Evolutionary conservation across 1,139 yeast species (phyloP), one percentile per base, ranked within the genome.

Genomic region (Yamadazyma mexicana): DNA sequence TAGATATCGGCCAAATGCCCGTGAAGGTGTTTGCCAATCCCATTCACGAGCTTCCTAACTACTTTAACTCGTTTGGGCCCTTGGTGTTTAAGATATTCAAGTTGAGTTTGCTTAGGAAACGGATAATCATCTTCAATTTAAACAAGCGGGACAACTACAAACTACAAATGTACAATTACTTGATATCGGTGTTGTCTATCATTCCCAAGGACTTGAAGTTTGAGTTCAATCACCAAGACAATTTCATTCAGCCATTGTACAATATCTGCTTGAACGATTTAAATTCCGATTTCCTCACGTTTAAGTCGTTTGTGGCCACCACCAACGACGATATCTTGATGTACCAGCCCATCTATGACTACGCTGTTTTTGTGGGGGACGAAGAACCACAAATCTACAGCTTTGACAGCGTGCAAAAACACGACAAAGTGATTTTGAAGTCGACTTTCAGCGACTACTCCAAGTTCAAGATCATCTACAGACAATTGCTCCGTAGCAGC

Each of bases 301-400:
- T 34, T 27, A 54, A 10, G 38, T 53, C 35, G 35, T 55, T 5
- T 47, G 56, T 24, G 31, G 92, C 85, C 1, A 73, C 80, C 14
- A 83, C 95, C 1, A 78, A 84, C 38, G 96, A 87, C 56, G 85
- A 81, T 43, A 78, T 87, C 17, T 56, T 86, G 35, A 62, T 79
- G 51, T 79, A 73, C 44, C 83, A 80, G 48, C 71, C 73, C 12
- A 50, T 82, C 2, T 86, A 76, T 55, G 94, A 86, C 44, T 47
- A 59, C 32, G 75, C 65, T 2, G 58, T 81, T 17, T 50, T 64
- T 25, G 40, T 67, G 17, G 56, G 55, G 17, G 58, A 57, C n/a
- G 58, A 55, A 11, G 49, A 46, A 17, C 44, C 50, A 8, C 40
- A 40, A 17, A 43, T 54, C 5, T 32, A 48, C 22, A 42, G 42